Evolutionary conservation across 2,329 filamentous ascomycete species (phyloP), one percentile per base, ranked within the genome.

Genomic region (Raffaelea deltoideospora): DNA sequence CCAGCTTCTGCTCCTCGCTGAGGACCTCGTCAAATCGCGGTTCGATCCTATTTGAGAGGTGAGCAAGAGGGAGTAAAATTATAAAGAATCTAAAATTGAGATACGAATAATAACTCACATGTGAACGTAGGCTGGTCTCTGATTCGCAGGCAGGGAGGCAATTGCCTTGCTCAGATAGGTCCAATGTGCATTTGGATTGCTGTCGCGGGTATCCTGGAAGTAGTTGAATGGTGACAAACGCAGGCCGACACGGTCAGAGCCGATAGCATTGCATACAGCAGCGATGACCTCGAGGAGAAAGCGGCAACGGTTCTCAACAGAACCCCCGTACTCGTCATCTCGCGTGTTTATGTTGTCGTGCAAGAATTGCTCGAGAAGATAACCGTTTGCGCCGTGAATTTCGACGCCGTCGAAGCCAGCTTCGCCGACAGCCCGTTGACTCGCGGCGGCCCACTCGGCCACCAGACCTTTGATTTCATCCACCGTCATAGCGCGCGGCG

Each of bases 381-480:
- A 79, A 0, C 72, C 72, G 38, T 76, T 73, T 0, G 67, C 69
- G n/a, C 33, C 64, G 33, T 70, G 63, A 3, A 63, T 50, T 43
- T 87, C 81, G 32, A 87, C 69, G 1, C 72, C 75, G 46, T 88
- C 81, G 23, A 79, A 78, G 0, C 81, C 81, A 0, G 80, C 81
- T 35, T 64, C 60, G 0, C 61, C 58, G 0, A 82, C 53, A 0
- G 79, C 68, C 10, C 72, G 63, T 43, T 63, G 60, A 0, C 66
- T 56, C 0, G 69, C 67, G 0, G 57, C 60, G 0, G 62, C 67
- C 51, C 67, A 84, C 0, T 69, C 69, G 1, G 54, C 49, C 43
- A 78, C 74, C 41, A 76, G 61, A 1, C 64, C 53, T 33, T 73
- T 57, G 35, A 87, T 85, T 20, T 85, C 78, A 0, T 65, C 55